Evolutionary conservation across 2,329 filamentous ascomycete genomes (phyloP).

Genomic region (Stachybotrys chartarum): DNA sequence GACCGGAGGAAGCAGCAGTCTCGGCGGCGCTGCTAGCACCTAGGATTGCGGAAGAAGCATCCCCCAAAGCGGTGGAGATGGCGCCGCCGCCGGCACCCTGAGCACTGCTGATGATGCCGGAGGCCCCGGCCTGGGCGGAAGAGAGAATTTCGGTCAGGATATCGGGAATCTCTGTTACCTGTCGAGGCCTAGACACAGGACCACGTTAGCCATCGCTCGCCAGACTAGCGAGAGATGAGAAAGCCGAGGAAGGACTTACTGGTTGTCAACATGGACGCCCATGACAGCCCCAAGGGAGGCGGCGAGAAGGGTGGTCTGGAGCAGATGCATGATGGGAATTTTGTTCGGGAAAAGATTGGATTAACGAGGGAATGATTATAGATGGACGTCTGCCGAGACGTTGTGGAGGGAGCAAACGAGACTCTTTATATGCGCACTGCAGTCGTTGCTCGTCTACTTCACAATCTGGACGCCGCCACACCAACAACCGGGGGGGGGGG

Average conservation of each 20-base stretch:
- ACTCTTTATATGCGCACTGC: background rate
- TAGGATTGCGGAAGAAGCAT: background rate
- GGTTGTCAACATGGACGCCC: conserved; percentile 2
- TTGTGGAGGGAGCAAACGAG: background rate
- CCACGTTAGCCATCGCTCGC: background rate
- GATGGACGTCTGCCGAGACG: no score
- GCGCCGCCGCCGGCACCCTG: background rate
- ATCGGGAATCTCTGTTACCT: background rate
- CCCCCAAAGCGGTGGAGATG: background rate
- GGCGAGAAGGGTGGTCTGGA: conserved; percentile 13
- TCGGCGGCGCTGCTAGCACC: background rate
- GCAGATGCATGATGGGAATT: conserved; percentile 13
- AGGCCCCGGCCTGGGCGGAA: no score
- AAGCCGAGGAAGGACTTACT: background rate
- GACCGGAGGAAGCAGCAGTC: background rate
- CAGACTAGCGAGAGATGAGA: background rate
- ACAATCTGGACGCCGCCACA: no score
- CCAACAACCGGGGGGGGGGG: no score
- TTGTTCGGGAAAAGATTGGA: no score
- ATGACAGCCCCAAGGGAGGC: conserved; percentile 13
- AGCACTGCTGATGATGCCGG: background rate
- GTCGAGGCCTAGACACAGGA: background rate
- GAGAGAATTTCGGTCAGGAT: background rate
- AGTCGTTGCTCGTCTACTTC: no score
- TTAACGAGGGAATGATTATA: no score